Percentiles rank a stretch among this genome's conserved stretches.
phyloP scores from a whole-genome alignment of 352 stramenopile genomes.

The Globisporangium abappressorium region DNA sequence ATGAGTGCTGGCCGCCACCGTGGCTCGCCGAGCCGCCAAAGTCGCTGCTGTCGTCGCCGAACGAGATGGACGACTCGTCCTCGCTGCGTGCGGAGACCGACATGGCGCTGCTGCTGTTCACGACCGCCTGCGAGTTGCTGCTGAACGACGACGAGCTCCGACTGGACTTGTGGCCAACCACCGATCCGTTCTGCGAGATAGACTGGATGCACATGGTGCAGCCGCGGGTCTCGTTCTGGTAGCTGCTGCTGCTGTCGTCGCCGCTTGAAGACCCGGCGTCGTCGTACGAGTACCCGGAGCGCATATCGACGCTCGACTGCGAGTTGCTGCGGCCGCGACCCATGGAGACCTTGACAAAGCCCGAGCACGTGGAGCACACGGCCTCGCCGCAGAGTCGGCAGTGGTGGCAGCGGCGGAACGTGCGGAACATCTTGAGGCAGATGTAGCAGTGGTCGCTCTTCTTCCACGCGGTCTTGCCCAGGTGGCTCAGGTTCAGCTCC shows the following conservation, averaged over 20 bases:
- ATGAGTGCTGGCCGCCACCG: slow-evolving; percentile 17
- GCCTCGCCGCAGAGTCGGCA: slow-evolving; percentile 69
- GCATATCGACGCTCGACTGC: slow-evolving; percentile 18
- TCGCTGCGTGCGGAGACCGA: slow-evolving; percentile 15
- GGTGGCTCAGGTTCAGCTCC: slow-evolving; percentile 16
- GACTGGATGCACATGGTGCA: slow-evolving; percentile 24
- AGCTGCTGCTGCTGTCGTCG: slow-evolving; percentile 21
- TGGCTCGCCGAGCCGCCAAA: slow-evolving; percentile 17
- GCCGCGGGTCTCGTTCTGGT: slow-evolving; percentile 30
- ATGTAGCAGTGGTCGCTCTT: slow-evolving; percentile 57
- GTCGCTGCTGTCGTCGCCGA: slow-evolving; percentile 19
- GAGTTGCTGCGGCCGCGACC: slow-evolving; percentile 14
- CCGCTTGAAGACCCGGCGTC: neutral
- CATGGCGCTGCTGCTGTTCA: slow-evolving; percentile 13
- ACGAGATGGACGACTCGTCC: slow-evolving; percentile 20
- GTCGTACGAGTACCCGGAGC: slow-evolving; percentile 14
- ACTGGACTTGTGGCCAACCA: slow-evolving; percentile 11
- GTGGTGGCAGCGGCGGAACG: slow-evolving; percentile 64
- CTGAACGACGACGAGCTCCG: slow-evolving; percentile 18
- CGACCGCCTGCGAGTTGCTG: slow-evolving; percentile 2
- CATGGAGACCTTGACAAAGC: slow-evolving; percentile 30
- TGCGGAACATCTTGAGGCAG: slow-evolving; percentile 61
- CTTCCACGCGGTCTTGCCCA: slow-evolving; percentile 51
- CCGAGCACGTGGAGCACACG: slow-evolving; percentile 64
- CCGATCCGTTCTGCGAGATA: slow-evolving; percentile 1